Percentiles rank a stretch among this genome's conserved stretches.
These are phyloP conservation scores for Monosporascus sp. DNA, from an alignment of 2,329 filamentous ascomycete species.

Conservation along the genomic window DNA sequence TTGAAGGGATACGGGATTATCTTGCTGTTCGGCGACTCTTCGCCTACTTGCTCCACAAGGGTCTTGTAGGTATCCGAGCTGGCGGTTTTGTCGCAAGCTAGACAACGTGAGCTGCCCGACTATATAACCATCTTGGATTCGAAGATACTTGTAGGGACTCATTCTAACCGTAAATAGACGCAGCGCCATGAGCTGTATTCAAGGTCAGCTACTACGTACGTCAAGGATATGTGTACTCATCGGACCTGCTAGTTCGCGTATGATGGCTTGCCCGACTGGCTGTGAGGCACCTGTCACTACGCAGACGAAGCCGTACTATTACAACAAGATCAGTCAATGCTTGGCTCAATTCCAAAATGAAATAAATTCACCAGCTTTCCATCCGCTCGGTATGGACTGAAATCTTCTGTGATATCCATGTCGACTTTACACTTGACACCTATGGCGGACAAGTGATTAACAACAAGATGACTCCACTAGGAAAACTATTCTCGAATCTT, in stretches of 20 bases:
- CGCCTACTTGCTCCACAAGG: conserved; percentile 36
- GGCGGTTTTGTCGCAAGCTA: conserved; percentile 43
- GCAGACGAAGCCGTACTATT: conserved; percentile 59
- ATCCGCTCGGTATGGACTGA: conserved; percentile 15
- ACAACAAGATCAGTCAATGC: neutral
- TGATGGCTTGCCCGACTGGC: conserved; percentile 55
- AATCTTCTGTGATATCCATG: conserved; percentile 16
- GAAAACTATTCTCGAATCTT: no score
- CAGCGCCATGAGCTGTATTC: conserved; percentile 52
- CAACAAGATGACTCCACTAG: no score
- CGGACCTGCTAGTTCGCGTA: conserved; percentile 51
- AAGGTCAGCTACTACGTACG: conserved; percentile 9
- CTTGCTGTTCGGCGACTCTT: conserved; percentile 48
- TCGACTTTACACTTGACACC: neutral
- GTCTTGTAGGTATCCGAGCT: conserved; percentile 32
- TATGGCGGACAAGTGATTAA: no score
- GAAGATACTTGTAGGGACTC: neutral
- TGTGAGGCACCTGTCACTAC: conserved; percentile 58
- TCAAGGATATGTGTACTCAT: neutral
- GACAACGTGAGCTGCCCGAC: conserved; percentile 9
- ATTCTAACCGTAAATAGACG: conserved; percentile 50
- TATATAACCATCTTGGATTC: neutral
- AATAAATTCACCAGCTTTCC: conserved; percentile 20
- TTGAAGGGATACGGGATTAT: conserved; percentile 57
- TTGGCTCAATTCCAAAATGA: neutral